Base-by-base conservation (phyloP, 305 asterid genomes). In the Fraxinus floribunda region DNA sequence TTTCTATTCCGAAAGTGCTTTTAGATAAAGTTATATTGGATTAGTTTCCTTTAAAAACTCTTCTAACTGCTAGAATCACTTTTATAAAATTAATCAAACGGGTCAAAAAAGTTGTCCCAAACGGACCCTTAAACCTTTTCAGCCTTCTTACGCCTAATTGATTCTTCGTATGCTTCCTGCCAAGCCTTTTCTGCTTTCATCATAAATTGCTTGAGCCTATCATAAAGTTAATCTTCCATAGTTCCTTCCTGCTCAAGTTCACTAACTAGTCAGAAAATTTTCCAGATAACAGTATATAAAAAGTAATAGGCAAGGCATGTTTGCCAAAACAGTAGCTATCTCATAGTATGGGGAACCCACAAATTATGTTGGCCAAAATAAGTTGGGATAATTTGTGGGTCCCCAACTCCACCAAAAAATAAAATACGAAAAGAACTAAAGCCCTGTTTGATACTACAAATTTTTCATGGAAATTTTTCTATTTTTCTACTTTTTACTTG, bases 131-230 rank as follows among this genome's bases (percentile, higher is more conserved):
- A 36, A 60, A 92, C 95, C 66, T 90, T 95, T 87, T 94, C 97
- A 36, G 96, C 97, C 87, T 92, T 92, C 84, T 88, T 87, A 49
- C 91, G 91, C 92, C 87, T 92, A 39, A 85, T 52, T 77, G 97
- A 91, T 88, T 92, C 97, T 80, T 90, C 92, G 52, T 81, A 90
- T 20, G 95, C 98, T 86, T 93, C 98, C 84, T 86, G 92, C 81
- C 81, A 82, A n/a, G 93, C 87, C 80, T 55, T 87, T 86, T 93
- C 95, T 66, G 94, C 95, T 82, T 95, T 98, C n/a, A 79, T 87
- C 80, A 85, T 88, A 84, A 83, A 88, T 85, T 91, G 91, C 84
- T 90, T 91, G 46, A 94, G 92, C 88, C 86, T 90, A 78, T 88
- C 89, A 84, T 86, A 88, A 38, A 91, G 90, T 73, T 90, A 95